These are phyloP conservation scores for Ascochyta pisi DNA, from an alignment of 2,329 filamentous ascomycete genomes.

Conservation along the genomic window DNA sequence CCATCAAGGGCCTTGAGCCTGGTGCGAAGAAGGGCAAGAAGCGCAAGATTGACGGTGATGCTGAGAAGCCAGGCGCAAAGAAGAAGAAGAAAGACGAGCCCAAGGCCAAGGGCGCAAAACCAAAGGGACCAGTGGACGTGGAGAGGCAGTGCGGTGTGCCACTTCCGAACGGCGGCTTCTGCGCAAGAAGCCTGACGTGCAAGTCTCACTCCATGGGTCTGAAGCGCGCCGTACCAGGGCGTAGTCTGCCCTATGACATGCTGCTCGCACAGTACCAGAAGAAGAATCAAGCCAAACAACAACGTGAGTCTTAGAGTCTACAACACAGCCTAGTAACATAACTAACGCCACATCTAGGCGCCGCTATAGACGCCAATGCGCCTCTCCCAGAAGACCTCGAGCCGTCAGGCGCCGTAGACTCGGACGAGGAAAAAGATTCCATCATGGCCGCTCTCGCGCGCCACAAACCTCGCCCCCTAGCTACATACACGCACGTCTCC, in stretches of 20 bases:
- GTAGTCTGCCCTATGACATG: slow-evolving; percentile 92
- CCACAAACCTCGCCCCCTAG: slow-evolving; percentile 79
- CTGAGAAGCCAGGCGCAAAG: slow-evolving; percentile 78
- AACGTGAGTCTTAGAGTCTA: slow-evolving; percentile 69
- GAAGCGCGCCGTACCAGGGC: slow-evolving; percentile 84
- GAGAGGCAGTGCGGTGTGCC: slow-evolving; percentile 92
- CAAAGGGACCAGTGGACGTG: slow-evolving; percentile 91
- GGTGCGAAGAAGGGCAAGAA: slow-evolving; percentile 55
- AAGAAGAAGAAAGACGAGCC: slow-evolving; percentile 97
- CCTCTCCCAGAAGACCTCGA: slow-evolving; percentile 85
- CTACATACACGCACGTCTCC: slow-evolving; percentile 66
- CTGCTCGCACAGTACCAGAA: slow-evolving; percentile 74
- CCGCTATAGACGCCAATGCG: slow-evolving; percentile 91
- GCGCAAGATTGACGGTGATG: slow-evolving; percentile 61
- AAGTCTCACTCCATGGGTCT: slow-evolving; percentile 96
- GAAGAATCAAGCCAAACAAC: slow-evolving; percentile 98
- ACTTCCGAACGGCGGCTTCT: slow-evolving; percentile 83
- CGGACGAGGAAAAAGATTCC: slow-evolving; percentile 88
- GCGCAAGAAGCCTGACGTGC: slow-evolving; percentile 87
- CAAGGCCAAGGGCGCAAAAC: slow-evolving; percentile 82
- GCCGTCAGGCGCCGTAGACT: slow-evolving; percentile 77
- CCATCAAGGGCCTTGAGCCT: slow-evolving; percentile 50
- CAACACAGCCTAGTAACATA: not conserved
- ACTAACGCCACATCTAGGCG: slow-evolving; percentile 64
- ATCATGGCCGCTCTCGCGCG: slow-evolving; percentile 80